Evolutionary conservation across 1,139 yeast species (phyloP).

Genomic region (Magnusiomyces sp.): DNA sequence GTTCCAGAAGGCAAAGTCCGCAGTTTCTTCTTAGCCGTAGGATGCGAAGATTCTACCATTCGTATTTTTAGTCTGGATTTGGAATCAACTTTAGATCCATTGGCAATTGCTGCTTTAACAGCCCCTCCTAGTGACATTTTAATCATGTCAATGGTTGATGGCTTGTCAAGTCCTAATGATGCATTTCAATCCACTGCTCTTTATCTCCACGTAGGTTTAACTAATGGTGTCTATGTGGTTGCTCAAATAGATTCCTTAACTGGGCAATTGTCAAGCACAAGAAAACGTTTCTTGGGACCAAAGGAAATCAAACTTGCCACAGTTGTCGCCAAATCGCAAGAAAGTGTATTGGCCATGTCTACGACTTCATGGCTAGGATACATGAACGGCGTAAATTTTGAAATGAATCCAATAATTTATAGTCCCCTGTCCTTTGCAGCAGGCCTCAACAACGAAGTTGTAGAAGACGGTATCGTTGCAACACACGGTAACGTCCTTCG

Average conservation of each 20-base stretch:
- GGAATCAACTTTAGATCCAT: conserved; percentile 51
- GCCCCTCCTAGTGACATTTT: conserved; percentile 48
- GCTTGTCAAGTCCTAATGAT: neutral
- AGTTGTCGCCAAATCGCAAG: conserved; percentile 23
- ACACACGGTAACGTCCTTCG: conserved; percentile 38
- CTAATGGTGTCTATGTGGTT: conserved; percentile 69
- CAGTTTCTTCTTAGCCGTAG: conserved; percentile 57
- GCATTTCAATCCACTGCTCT: conserved; percentile 17
- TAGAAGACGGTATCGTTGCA: conserved; percentile 54
- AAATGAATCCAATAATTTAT: conserved; percentile 29
- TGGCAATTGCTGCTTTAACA: conserved; percentile 61
- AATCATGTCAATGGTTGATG: conserved; percentile 35
- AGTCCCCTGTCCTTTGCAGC: conserved; percentile 36
- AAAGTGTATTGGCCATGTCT: conserved; percentile 33
- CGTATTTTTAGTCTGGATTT: conserved; percentile 60
- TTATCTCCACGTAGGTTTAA: conserved; percentile 68
- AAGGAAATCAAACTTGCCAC: conserved; percentile 47
- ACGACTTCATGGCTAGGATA: conserved; percentile 38
- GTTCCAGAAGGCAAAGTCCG: conserved; percentile 41
- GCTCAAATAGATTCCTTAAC: conserved; percentile 48
- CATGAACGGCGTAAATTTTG: conserved; percentile 22
- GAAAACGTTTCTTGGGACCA: conserved; percentile 69
- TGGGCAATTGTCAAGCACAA: conserved; percentile 60
- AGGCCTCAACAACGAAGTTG: conserved; percentile 56
- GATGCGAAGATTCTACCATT: conserved; percentile 62